Conservation (phyloP, 495 filamentous ascomycete genomes). For the Penicillium maclennaniae region DNA sequence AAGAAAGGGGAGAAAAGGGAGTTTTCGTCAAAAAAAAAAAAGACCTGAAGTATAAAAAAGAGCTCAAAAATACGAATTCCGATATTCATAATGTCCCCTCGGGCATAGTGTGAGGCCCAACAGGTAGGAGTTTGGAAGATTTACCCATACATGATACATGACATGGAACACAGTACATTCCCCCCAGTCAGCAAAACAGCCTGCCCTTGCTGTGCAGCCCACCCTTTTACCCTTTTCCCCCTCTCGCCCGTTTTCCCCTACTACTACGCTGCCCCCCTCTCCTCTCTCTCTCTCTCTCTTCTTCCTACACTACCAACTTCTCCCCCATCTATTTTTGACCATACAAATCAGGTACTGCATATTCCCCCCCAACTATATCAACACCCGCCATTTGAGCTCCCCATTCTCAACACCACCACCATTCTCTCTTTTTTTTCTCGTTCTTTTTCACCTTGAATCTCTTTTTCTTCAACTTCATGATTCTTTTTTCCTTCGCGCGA, state of each 20-base stretch:
- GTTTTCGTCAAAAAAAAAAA: background rate
- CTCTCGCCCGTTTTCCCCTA: constrained; percentile 56
- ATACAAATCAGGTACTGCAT: constrained; percentile 48
- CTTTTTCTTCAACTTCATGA: constrained; percentile 13
- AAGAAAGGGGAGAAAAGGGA: background rate
- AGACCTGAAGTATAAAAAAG: background rate
- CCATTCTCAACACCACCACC: constrained; percentile 17
- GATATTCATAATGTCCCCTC: background rate
- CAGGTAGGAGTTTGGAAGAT: background rate
- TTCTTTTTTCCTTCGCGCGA: constrained; percentile 23
- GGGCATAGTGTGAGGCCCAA: background rate
- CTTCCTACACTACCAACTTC: constrained; percentile 51
- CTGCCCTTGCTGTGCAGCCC: constrained; percentile 16
- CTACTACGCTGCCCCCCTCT: constrained; percentile 50
- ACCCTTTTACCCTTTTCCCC: constrained; percentile 29
- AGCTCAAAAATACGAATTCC: background rate
- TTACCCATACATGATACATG: background rate
- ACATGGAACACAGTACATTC: constrained; percentile 14
- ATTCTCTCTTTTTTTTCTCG: constrained; percentile 17
- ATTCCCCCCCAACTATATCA: constrained; percentile 34
- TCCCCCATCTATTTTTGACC: constrained; percentile 57
- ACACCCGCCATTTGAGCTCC: constrained; percentile 26
- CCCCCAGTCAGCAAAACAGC: constrained; percentile 21
- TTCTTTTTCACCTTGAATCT: constrained; percentile 13
- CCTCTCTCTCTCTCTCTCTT: constrained; percentile 36